Evolutionary conservation across 2,329 filamentous ascomycete species (phyloP).

Genomic region (Epichloe hybrida): DNA sequence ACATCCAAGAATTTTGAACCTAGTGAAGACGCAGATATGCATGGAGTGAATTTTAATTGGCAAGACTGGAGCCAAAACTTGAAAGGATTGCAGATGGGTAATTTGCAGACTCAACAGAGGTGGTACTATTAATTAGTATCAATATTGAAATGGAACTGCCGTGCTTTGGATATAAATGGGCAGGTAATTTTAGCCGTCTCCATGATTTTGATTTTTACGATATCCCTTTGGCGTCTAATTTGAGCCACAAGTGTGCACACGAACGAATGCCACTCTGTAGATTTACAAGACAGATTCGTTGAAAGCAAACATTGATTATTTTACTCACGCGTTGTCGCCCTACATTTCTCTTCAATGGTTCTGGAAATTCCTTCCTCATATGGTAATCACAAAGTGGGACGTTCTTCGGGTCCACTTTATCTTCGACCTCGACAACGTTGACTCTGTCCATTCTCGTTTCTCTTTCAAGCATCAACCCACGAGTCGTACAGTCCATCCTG

Average conservation of each 20-base stretch:
- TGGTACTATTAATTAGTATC: slow-evolving; percentile 8
- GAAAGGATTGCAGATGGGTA: slow-evolving; percentile 24
- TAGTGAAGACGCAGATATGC: slow-evolving; percentile 24
- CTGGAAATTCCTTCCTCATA: no score
- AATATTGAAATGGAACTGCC: not conserved
- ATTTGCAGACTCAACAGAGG: slow-evolving; percentile 9
- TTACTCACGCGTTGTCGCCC: no score
- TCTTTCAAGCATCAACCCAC: no score
- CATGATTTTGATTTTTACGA: not conserved
- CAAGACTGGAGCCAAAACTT: slow-evolving; percentile 33
- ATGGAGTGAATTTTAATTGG: slow-evolving; percentile 34
- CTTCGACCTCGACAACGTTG: not conserved
- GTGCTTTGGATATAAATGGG: not conserved
- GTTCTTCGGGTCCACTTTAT: not conserved
- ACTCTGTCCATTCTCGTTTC: not conserved
- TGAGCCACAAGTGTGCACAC: not conserved
- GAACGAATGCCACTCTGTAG: no score
- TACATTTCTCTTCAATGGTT: no score
- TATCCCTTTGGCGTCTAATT: not conserved
- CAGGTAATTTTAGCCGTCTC: no score
- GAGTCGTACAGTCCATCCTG: not conserved
- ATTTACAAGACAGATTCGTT: no score
- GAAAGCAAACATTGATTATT: no score
- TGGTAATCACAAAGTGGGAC: not conserved
- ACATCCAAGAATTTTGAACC: slow-evolving; percentile 15